Evolutionary conservation across 768 basidiomycete genomes (phyloP), one percentile per base, ranked within the genome.

Genomic region (Boletellus emodensis): DNA sequence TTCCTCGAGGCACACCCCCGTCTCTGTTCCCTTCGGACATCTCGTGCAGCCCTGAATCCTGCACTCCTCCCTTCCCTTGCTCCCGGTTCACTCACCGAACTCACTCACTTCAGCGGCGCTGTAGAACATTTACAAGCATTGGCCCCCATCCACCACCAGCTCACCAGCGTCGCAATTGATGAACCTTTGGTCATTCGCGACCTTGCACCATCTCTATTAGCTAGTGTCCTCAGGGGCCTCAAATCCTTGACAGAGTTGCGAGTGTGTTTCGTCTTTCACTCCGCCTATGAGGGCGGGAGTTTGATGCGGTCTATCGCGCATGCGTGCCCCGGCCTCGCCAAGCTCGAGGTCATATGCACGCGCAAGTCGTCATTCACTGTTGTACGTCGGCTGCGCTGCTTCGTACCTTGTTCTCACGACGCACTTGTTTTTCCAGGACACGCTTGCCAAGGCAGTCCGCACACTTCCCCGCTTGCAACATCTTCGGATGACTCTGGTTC

Each of bases 351-450:
- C 37, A 81, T 81, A 14, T 87, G 84, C 61, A 74, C 76, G 12
- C 80, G 80, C 57, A 83, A 80, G 57, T 83, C 87, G 11, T 86
- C 85, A 1, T 84, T 90, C 64, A 84, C 83, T 50, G 73, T 90
- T 35, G 86, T 87, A 79, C 67, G 45, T 40, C 14, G 26, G 9
- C 46, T 26, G 28, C 13, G 17, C 22, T 14, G 6, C 38, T 36
- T 35, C 14, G 3, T 41, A 12, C 17, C 6, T 20, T 44, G 1
- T 15, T 44, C 1, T 15, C n/a, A 37, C 13, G 20, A 35, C 24
- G 13, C 17, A 43, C 24, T 35, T n/a, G 3, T n/a, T 51, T 40
- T 55, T 10, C 10, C 34, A 67, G 65, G 63, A 63, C 32, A 53
- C 61, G 4, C 81, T 90, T 54, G 78, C 85, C 2, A 84, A 81